A percentile compares a stretch with the other conserved stretches of the same genome.
phyloP scores from a whole-genome alignment of 495 filamentous ascomycete species.

The Aspergillus bertholletiae region DNA sequence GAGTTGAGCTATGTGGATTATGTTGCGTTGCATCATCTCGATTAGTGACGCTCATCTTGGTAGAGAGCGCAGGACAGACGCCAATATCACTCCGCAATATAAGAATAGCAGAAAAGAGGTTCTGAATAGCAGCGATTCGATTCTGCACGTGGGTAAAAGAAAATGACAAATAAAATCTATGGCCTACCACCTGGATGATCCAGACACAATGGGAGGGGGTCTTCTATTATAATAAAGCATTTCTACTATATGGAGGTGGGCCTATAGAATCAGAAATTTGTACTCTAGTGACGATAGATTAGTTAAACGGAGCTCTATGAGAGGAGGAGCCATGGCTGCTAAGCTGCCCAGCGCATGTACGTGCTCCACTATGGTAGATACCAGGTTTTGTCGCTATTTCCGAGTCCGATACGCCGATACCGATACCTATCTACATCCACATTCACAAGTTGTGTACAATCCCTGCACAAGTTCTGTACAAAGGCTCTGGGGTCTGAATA shows the following conservation, averaged over 20 bases:
- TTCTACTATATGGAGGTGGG: background rate
- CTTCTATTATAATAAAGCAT: background rate
- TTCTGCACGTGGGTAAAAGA: background rate
- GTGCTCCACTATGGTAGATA: background rate
- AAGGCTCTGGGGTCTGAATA: background rate
- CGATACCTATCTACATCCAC: background rate
- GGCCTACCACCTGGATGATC: background rate
- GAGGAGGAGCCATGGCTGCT: background rate
- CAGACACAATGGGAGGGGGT: background rate
- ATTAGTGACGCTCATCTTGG: background rate
- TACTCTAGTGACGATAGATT: background rate
- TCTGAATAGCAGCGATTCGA: background rate
- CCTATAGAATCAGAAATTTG: background rate
- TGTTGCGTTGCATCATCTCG: background rate
- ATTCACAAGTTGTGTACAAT: too few relatives aligned
- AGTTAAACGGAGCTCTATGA: too few relatives aligned
- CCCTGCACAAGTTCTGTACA: too few relatives aligned
- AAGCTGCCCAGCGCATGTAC: background rate
- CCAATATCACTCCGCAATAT: background rate
- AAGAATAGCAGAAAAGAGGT: background rate
- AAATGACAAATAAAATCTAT: background rate
- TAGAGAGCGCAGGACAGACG: background rate
- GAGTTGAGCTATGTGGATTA: background rate
- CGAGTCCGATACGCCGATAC: background rate
- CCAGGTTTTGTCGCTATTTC: background rate